Evolutionary conservation across 805 yeast genomes (phyloP).

Genomic region (Cyberlindnera maritima): DNA sequence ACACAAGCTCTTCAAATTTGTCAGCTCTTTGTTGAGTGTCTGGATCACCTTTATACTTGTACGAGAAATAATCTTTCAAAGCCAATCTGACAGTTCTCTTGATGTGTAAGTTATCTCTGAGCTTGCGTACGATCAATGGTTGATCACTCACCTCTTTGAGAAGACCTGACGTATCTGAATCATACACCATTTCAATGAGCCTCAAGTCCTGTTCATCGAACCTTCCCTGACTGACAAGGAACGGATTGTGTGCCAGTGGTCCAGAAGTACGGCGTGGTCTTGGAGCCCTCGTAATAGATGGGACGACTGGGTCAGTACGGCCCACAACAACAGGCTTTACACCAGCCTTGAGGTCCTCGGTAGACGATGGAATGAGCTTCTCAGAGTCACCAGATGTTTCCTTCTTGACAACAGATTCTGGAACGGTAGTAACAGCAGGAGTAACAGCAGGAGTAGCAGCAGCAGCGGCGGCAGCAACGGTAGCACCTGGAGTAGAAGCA

Average conservation of each 20-base stretch:
- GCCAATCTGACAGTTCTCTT: not conserved
- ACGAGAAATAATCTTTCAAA: not conserved
- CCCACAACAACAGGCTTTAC: too few relatives aligned
- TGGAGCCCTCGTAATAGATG: not conserved
- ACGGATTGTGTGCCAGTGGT: not conserved
- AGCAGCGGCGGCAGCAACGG: too few relatives aligned
- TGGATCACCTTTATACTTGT: not conserved
- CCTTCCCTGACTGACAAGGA: not conserved
- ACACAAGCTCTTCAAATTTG: not conserved
- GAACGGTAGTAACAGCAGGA: too few relatives aligned
- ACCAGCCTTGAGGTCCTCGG: too few relatives aligned
- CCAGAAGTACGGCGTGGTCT: not conserved
- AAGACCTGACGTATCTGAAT: not conserved
- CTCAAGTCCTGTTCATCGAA: constrained; percentile 1
- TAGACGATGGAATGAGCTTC: too few relatives aligned
- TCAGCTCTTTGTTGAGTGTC: not conserved
- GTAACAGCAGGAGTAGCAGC: too few relatives aligned
- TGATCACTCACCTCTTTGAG: not conserved
- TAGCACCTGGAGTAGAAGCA: too few relatives aligned
- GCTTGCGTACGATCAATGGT: not conserved
- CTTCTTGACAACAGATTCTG: too few relatives aligned
- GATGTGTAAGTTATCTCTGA: too few relatives aligned
- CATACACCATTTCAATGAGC: not conserved
- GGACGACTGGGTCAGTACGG: too few relatives aligned
- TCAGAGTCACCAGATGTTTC: too few relatives aligned